Conservation (phyloP, 345 rosid genomes). For the Sapria himalayana region DNA sequence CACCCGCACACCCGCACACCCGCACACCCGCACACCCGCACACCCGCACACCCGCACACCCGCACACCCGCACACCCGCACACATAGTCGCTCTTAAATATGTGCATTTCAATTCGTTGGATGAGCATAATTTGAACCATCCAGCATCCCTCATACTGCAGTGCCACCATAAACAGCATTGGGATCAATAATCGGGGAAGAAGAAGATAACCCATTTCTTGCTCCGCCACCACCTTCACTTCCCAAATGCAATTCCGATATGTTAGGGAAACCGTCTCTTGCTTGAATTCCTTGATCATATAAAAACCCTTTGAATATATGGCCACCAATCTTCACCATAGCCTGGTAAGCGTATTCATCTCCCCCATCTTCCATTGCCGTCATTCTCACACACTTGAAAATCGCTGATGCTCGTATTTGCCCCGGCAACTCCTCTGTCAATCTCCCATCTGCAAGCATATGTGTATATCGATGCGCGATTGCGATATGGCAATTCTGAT, state of each 20-base stretch:
- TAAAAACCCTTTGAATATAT: constrained; percentile 72
- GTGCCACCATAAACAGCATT: constrained; percentile 40
- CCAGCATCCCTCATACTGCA: constrained; percentile 42
- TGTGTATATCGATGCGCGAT: neutral
- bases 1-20: too few species aligned
- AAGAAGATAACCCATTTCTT: constrained; percentile 33
- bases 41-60: too few species aligned
- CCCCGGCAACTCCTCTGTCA: constrained; percentile 46
- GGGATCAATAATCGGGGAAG: constrained; percentile 35
- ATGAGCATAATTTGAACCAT: constrained; percentile 47
- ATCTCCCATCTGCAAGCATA: constrained; percentile 28
- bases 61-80: too few species aligned
- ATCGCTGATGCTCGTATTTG: constrained; percentile 77
- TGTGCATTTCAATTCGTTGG: constrained; percentile 29
- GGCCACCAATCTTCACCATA: constrained; percentile 75
- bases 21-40: too few species aligned
- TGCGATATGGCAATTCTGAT: neutral
- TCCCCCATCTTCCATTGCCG: constrained; percentile 77
- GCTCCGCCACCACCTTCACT: constrained; percentile 16
- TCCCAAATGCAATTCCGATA: constrained; percentile 62
- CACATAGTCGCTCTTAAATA: too few species aligned
- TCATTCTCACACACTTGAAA: constrained; percentile 85
- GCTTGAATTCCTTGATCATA: constrained; percentile 69
- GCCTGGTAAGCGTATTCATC: constrained; percentile 92
- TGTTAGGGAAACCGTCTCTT: constrained; percentile 50